Conservation (phyloP, 495 filamentous ascomycete genomes). For the Margaritispora aquatica region DNA sequence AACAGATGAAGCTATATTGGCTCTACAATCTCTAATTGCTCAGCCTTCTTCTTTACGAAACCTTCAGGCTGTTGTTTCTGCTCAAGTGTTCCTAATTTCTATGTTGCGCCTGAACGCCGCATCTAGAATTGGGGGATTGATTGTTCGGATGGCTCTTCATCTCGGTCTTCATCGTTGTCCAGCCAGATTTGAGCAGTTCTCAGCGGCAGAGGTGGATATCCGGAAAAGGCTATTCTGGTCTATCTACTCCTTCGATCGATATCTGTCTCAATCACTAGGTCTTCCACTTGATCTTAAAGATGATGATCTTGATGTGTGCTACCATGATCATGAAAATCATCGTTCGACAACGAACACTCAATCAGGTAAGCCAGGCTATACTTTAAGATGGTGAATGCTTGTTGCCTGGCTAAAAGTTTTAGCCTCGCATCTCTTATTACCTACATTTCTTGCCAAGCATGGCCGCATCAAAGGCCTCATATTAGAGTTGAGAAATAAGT, state of each 20-base stretch:
- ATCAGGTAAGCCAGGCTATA: not conserved
- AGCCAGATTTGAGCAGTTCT: slow-evolving; percentile 34
- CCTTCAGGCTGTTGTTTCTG: slow-evolving; percentile 38
- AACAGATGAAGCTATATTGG: slow-evolving; percentile 28
- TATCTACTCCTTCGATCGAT: slow-evolving; percentile 42
- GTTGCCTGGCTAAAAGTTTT: not conserved
- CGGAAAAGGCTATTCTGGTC: slow-evolving; percentile 44
- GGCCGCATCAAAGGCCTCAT: slow-evolving; percentile 13
- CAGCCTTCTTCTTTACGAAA: slow-evolving; percentile 1
- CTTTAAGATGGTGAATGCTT: not conserved
- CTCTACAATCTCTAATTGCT: not conserved
- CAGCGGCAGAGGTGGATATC: slow-evolving; percentile 30
- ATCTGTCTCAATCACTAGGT: slow-evolving; percentile 42
- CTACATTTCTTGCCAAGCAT: slow-evolving; percentile 5
- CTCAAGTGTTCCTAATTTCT: slow-evolving; percentile 40
- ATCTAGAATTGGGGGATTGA: slow-evolving; percentile 39
- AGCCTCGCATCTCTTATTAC: slow-evolving; percentile 3
- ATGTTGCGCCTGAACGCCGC: slow-evolving; percentile 42
- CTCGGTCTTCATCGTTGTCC: slow-evolving; percentile 45
- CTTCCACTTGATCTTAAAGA: slow-evolving; percentile 43
- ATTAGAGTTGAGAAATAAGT: slow-evolving; percentile 13
- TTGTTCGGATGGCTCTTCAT: slow-evolving; percentile 41
- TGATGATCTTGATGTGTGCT: slow-evolving; percentile 48
- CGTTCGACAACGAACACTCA: not conserved
- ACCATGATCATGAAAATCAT: slow-evolving; percentile 32